Percentiles rank a stretch among this genome's conserved stretches.
These are phyloP conservation scores for Pyracantha coccinea DNA, from an alignment of 331 rosid species.

Conservation along the genomic window DNA sequence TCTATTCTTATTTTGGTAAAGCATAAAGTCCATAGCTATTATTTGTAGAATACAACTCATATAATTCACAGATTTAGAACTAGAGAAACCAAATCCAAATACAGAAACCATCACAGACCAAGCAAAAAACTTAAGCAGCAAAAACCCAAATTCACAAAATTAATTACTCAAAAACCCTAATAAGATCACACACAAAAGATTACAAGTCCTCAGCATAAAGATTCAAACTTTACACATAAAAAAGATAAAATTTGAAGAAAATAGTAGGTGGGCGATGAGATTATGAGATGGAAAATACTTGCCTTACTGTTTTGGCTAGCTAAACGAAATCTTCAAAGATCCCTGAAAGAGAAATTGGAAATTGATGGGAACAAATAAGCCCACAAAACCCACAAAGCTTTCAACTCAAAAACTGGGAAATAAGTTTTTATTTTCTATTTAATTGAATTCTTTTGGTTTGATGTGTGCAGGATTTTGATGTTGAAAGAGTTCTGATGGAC, in stretches of 20 bases:
- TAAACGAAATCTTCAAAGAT: slow-evolving; percentile 1
- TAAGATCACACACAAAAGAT: background rate
- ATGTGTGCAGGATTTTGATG: background rate
- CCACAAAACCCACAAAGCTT: slow-evolving; percentile 13
- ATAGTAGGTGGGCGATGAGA: slow-evolving; percentile 1
- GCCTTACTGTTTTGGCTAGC: slow-evolving; percentile 25
- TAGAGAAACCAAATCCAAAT: background rate
- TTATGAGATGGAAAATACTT: slow-evolving; percentile 11
- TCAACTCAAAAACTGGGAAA: slow-evolving; percentile 2
- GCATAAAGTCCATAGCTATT: background rate
- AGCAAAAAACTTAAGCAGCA: background rate
- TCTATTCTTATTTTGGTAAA: background rate
- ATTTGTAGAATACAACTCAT: background rate
- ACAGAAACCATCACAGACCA: background rate
- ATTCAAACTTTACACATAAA: background rate
- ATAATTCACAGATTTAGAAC: slow-evolving; percentile 4
- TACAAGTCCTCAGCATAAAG: background rate
- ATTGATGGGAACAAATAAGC: slow-evolving; percentile 11
- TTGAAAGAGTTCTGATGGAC: background rate
- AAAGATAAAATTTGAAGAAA: background rate
- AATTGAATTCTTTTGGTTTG: background rate
- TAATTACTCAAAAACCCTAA: background rate
- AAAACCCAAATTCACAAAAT: background rate
- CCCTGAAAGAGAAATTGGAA: slow-evolving; percentile 13
- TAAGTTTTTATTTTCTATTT: too few species aligned